Percentiles rank a stretch among this genome's conserved stretches.
Conservation (phyloP, 148 eudicot genomes). For the Tetragonia tetragonoides region DNA sequence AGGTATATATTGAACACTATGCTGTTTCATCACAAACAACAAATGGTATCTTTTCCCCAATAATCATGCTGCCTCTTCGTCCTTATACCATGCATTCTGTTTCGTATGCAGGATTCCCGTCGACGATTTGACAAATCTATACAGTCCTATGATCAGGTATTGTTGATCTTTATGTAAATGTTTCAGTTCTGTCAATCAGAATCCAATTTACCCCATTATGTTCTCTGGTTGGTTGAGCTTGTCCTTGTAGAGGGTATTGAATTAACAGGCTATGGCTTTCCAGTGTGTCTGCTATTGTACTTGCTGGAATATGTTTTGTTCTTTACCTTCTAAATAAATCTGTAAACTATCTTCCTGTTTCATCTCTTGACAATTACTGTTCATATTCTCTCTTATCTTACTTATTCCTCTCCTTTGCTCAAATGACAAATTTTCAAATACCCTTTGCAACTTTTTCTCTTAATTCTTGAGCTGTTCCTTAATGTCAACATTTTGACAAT, state of each 20-base stretch:
- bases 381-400: background rate
- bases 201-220: background rate
- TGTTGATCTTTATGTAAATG: background rate
- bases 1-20: slow-evolving; percentile 46
- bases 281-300: background rate
- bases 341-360: background rate
- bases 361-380: background rate
- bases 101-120: slow-evolving; percentile 71
- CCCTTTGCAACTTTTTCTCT: background rate
- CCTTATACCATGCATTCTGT: background rate
- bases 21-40: background rate
- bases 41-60: too few relatives aligned
- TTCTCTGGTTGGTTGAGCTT: background rate
- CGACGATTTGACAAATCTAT: slow-evolving; percentile 80
- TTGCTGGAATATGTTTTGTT: background rate
- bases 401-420: background rate
- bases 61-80: too few relatives aligned
- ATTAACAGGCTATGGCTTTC: background rate
- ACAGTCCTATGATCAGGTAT: slow-evolving; percentile 80
- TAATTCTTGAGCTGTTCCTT: too few relatives aligned
- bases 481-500: background rate
- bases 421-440: background rate
- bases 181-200: background rate
- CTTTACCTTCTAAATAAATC: background rate
- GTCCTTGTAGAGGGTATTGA: background rate